Evolutionary conservation across 768 basidiomycete genomes (phyloP).

Genomic region (Naganishia onofrii): DNA sequence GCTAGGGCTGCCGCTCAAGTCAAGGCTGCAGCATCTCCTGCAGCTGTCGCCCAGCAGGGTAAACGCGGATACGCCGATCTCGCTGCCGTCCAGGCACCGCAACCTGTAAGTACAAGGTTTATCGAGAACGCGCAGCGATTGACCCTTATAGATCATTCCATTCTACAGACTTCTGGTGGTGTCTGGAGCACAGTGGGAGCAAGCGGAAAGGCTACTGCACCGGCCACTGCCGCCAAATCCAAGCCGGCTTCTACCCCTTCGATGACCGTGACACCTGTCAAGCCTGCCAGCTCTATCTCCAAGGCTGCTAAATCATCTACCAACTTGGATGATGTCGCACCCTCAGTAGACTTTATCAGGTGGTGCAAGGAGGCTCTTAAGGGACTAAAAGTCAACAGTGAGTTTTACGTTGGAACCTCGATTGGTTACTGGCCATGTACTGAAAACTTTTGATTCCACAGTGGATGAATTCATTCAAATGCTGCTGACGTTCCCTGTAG

Average conservation of each 20-base stretch:
- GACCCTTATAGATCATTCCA: conserved; percentile 35
- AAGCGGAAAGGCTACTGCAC: conserved; percentile 56
- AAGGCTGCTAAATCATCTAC: conserved; percentile 52
- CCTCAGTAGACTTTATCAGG: conserved; percentile 84
- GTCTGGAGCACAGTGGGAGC: conserved; percentile 87
- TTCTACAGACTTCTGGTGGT: conserved; percentile 53
- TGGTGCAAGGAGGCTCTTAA: conserved; percentile 86
- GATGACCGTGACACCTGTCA: conserved; percentile 52
- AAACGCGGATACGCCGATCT: conserved; percentile 77
- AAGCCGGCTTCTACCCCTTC: conserved; percentile 46
- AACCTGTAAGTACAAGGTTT: conserved; percentile 29
- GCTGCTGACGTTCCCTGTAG: conserved; percentile 89
- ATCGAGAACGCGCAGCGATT: not conserved
- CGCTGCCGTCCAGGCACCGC: conserved; percentile 61
- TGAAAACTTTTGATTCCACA: conserved; percentile 47
- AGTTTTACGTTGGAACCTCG: not conserved
- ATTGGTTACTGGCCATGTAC: conserved; percentile 17
- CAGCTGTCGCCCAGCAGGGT: conserved; percentile 36
- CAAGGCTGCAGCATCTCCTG: conserved; percentile 33
- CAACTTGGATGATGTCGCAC: conserved; percentile 63
- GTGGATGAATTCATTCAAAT: conserved; percentile 96
- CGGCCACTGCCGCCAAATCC: conserved; percentile 49
- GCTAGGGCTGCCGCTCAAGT: conserved; percentile 62
- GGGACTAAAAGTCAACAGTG: conserved; percentile 55
- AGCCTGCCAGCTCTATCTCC: conserved; percentile 43